A percentile compares a stretch with the other conserved stretches of the same genome.
Evolutionary conservation across 2,329 filamentous ascomycete genomes (phyloP).

Genomic region (Xylaria sp.): DNA sequence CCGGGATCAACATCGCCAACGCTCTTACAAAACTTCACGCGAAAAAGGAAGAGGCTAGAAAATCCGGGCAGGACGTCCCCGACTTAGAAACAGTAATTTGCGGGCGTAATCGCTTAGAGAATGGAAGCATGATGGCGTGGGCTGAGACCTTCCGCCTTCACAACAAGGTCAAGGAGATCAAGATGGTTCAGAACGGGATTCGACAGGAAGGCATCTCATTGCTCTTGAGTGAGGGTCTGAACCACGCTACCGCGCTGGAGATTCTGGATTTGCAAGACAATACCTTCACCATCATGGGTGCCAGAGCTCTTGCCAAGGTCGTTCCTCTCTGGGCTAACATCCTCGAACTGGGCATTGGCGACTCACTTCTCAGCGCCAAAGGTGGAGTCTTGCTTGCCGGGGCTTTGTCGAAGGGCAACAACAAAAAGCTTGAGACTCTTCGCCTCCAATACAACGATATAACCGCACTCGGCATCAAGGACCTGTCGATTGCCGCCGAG

Average conservation of each 20-base stretch:
- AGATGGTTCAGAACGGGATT: slow-evolving; percentile 99
- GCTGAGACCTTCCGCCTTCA: slow-evolving; percentile 87
- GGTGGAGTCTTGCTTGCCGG: slow-evolving; percentile 79
- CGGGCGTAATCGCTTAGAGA: slow-evolving; percentile 94
- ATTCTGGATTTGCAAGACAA: slow-evolving; percentile 96
- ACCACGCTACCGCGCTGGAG: slow-evolving; percentile 73
- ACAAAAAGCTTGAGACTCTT: slow-evolving; percentile 81
- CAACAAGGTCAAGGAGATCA: slow-evolving; percentile 82
- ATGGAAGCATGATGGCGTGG: slow-evolving; percentile 96
- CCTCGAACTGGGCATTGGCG: slow-evolving; percentile 86
- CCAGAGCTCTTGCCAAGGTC: slow-evolving; percentile 80
- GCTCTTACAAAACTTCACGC: slow-evolving; percentile 84
- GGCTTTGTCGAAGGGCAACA: slow-evolving; percentile 79
- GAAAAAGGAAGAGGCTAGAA: slow-evolving; percentile 83
- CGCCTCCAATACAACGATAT: slow-evolving; percentile 96
- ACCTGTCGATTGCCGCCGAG: slow-evolving; percentile 75
- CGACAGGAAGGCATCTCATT: slow-evolving; percentile 90
- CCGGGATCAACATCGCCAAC: slow-evolving; percentile 88
- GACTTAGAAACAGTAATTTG: slow-evolving; percentile 96
- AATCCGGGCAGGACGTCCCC: slow-evolving; percentile 77
- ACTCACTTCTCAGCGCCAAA: slow-evolving; percentile 83
- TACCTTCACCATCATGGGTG: slow-evolving; percentile 87
- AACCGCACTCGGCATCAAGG: slow-evolving; percentile 77
- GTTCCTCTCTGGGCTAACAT: slow-evolving; percentile 79
- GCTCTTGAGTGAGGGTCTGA: slow-evolving; percentile 82